phyloP scores from a whole-genome alignment of 208 protist species.

The Acanthamoeba sp. region DNA sequence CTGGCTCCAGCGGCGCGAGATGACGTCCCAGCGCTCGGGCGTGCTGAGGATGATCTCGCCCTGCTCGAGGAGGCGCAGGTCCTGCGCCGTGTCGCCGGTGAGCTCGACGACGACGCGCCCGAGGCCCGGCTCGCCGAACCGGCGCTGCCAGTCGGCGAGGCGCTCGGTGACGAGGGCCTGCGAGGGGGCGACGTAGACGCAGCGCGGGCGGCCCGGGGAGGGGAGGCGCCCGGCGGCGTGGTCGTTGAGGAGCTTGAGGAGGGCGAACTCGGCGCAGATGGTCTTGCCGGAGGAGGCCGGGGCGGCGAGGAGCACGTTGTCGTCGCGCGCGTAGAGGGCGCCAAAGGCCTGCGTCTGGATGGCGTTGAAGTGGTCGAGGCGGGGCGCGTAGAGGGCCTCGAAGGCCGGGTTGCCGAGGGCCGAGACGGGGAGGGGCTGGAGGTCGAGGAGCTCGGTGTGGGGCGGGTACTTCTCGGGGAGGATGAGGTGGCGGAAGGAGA shows the following conservation, averaged over 20 bases:
- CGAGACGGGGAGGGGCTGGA: conserved; percentile 95
- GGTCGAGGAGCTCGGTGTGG: conserved; percentile 96
- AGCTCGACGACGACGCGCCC: conserved; percentile 98
- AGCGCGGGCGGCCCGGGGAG: conserved; percentile 83
- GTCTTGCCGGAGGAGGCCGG: conserved; percentile 99
- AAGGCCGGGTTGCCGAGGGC: conserved; percentile 93
- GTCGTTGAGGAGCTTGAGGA: conserved; percentile 95
- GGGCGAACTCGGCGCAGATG: conserved; percentile 98
- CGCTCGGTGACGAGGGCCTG: conserved; percentile 99
- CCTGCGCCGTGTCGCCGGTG: conserved; percentile 96
- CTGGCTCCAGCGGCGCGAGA: conserved; percentile 98
- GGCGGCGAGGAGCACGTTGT: conserved; percentile 98
- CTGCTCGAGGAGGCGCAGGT: conserved; percentile 93
- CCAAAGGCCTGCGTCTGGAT: conserved; percentile 99
- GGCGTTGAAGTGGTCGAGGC: conserved; percentile 98
- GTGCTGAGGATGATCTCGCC: conserved; percentile 99
- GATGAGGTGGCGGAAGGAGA: conserved; percentile 96
- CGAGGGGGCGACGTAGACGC: conserved; percentile 99
- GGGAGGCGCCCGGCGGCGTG: conserved; percentile 92
- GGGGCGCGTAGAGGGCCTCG: conserved; percentile 91
- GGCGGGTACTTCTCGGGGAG: conserved; percentile 95
- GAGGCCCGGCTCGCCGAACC: conserved; percentile 92
- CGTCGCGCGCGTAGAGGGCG: conserved; percentile 97
- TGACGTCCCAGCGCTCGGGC: conserved; percentile 99
- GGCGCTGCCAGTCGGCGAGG: conserved; percentile 96